Conservation (phyloP, 495 filamentous ascomycete species). For the Jackrogersella multiformis region DNA sequence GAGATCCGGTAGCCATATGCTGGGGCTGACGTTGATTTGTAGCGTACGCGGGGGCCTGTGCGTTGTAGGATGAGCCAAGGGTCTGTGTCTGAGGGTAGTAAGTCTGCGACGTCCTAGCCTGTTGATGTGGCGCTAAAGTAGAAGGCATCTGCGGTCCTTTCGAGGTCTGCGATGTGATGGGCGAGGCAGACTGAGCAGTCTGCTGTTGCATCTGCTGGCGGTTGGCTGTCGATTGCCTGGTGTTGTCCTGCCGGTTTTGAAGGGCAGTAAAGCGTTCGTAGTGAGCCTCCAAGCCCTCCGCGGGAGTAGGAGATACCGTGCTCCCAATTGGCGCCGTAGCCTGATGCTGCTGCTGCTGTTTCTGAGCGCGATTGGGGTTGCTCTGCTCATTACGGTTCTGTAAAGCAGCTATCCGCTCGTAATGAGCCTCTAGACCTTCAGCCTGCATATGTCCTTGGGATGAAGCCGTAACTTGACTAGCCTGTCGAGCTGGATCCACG, state of each 20-base stretch:
- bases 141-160: constrained; percentile 46
- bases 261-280: constrained; percentile 52
- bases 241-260: constrained; percentile 38
- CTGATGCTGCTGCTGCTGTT: constrained; percentile 43
- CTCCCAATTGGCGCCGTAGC: constrained; percentile 27
- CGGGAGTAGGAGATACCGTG: constrained; percentile 30
- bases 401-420: constrained; percentile 37
- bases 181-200: constrained; percentile 42
- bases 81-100: constrained; percentile 43
- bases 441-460: constrained; percentile 34
- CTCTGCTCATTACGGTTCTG: constrained; percentile 38
- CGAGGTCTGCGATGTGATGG: constrained; percentile 41
- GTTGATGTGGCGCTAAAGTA: constrained; percentile 42
- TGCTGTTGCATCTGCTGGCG: constrained; percentile 49
- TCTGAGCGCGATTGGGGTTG: constrained; percentile 39
- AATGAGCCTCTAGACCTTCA: constrained; percentile 47
- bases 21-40: constrained; percentile 56
- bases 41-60: constrained; percentile 46
- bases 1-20: constrained; percentile 50
- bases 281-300: constrained; percentile 54
- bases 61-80: constrained; percentile 40
- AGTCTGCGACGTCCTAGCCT: constrained; percentile 37
- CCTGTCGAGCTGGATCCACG: constrained; percentile 30
- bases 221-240: constrained; percentile 29
- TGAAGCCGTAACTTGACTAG: constrained; percentile 19